Conservation (phyloP, 1,284 basidiomycete species). For the Apiotrichum gamsii region DNA sequence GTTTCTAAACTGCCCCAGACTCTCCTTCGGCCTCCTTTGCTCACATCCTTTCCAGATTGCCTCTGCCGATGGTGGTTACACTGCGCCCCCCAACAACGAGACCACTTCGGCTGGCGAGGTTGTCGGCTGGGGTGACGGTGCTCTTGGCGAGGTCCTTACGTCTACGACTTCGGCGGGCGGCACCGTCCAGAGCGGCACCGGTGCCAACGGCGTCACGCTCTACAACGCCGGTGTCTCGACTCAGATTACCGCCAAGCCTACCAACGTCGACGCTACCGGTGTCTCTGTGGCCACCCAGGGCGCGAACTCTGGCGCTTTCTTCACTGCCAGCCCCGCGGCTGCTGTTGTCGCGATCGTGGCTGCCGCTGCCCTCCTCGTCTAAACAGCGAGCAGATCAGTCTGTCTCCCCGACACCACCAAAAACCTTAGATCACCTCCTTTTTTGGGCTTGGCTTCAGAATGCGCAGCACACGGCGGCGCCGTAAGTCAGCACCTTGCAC, state of each 20-base stretch:
- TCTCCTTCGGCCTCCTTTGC: background rate
- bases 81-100: background rate
- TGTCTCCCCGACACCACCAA: too few species aligned
- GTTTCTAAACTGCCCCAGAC: conserved; percentile 22
- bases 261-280: conserved; percentile 6
- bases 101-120: background rate
- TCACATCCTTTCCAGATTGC: conserved; percentile 37
- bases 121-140: too few species aligned
- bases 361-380: conserved; percentile 3
- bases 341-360: conserved; percentile 1
- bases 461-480: too few species aligned
- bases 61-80: background rate
- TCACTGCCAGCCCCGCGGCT: background rate
- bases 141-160: background rate
- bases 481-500: too few species aligned
- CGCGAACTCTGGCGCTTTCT: background rate
- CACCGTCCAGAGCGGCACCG: conserved; percentile 2
- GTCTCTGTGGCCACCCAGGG: conserved; percentile 10
- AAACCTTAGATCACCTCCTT: too few species aligned
- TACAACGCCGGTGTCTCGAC: conserved; percentile 11
- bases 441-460: too few species aligned
- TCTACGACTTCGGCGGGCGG: background rate
- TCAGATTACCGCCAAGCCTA: conserved; percentile 7
- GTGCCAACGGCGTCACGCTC: conserved; percentile 14
- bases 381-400: too few species aligned